phyloP scores from a whole-genome alignment of 164 flowering plant species.

The Kalanchoe fedtschenkoi region DNA sequence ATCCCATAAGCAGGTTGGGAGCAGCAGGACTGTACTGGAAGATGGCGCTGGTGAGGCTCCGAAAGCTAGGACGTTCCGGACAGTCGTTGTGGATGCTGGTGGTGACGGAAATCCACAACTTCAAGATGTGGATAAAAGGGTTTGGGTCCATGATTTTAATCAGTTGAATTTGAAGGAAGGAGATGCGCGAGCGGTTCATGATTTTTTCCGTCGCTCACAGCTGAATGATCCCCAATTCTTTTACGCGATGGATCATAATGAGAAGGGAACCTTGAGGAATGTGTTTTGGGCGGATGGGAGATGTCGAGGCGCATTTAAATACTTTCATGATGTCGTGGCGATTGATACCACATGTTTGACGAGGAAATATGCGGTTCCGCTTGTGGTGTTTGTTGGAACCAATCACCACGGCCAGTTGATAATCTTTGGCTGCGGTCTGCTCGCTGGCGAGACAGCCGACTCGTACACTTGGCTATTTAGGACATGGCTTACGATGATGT shows the following conservation, averaged over 20 bases:
- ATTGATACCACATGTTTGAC: slow-evolving; percentile 35
- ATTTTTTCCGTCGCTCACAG: slow-evolving; percentile 32
- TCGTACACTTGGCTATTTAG: slow-evolving; percentile 46
- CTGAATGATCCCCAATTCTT: slow-evolving; percentile 34
- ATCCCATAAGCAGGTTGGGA: slow-evolving; percentile 19
- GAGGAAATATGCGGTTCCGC: slow-evolving; percentile 27
- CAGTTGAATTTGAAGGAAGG: slow-evolving; percentile 33
- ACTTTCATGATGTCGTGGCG: slow-evolving; percentile 43
- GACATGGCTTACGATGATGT: slow-evolving; percentile 45
- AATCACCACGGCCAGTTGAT: slow-evolving; percentile 45
- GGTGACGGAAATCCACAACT: too few relatives aligned
- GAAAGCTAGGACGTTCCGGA: slow-evolving; percentile 26
- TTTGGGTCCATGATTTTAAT: slow-evolving; percentile 11
- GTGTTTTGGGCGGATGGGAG: slow-evolving; percentile 46
- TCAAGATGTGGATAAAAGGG: slow-evolving; percentile 16
- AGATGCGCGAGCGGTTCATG: slow-evolving; percentile 36
- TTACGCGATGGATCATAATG: slow-evolving; percentile 38
- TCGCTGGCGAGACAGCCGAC: slow-evolving; percentile 30
- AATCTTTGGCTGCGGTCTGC: slow-evolving; percentile 42
- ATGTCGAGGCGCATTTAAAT: slow-evolving; percentile 29
- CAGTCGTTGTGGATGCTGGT: slow-evolving; percentile 26
- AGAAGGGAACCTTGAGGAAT: slow-evolving; percentile 36
- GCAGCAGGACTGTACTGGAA: slow-evolving; percentile 25
- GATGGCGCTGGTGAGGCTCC: slow-evolving; percentile 18
- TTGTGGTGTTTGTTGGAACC: slow-evolving; percentile 33